These are phyloP conservation scores for Isochrysis galbana DNA, from an alignment of 78 protist species.

Conservation along the genomic window DNA sequence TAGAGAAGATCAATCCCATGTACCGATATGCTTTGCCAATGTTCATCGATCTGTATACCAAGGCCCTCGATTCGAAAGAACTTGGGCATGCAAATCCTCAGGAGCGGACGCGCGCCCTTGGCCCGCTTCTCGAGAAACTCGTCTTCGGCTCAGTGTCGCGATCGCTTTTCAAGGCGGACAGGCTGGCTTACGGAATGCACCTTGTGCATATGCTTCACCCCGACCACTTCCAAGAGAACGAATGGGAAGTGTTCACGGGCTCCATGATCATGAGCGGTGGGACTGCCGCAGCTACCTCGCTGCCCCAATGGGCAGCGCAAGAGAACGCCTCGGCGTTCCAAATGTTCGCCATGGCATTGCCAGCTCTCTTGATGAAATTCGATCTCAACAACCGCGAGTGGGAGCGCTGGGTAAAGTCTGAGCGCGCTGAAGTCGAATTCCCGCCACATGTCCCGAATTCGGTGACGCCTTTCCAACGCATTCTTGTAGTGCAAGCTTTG, in stretches of 20 bases:
- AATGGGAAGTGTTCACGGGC: constrained; percentile 63
- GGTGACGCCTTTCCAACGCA: constrained; percentile 50
- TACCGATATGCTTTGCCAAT: constrained; percentile 71
- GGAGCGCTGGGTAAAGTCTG: background rate
- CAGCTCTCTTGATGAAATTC: background rate
- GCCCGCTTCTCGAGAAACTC: background rate
- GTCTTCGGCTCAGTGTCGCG: constrained; percentile 51
- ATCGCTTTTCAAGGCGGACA: constrained; percentile 78
- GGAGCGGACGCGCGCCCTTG: constrained; percentile 1
- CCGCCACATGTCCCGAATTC: background rate
- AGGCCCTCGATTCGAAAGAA: background rate
- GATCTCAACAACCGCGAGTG: constrained; percentile 10
- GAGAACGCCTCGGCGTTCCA: background rate
- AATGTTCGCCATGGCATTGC: constrained; percentile 21
- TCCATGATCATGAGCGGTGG: background rate
- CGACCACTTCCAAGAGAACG: background rate
- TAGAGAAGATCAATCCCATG: constrained; percentile 68
- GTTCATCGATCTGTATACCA: constrained; percentile 35
- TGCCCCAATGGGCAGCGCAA: constrained; percentile 1
- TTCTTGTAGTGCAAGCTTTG: constrained; percentile 68
- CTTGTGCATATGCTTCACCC: constrained; percentile 50
- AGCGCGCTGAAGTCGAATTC: constrained; percentile 8
- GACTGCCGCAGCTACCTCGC: background rate
- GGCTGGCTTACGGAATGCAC: constrained; percentile 68
- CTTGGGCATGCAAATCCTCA: background rate